Base-by-base conservation (phyloP, 2,329 filamentous ascomycete species). In the Ophiocordyceps unilateralis region DNA sequence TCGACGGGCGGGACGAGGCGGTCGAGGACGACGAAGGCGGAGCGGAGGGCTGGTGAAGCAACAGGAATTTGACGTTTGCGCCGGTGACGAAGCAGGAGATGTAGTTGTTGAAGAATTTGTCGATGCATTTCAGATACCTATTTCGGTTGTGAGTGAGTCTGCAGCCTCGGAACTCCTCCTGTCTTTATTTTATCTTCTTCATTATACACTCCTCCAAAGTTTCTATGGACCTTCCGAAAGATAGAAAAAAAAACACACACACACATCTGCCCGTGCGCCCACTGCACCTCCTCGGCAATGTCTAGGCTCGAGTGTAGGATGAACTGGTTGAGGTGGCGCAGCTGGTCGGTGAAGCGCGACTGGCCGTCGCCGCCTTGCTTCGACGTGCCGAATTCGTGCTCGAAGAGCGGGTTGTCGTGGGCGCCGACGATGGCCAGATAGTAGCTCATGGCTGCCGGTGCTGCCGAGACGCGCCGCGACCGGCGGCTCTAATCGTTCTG, bases 351-450 rank as follows among this genome's bases (percentile, higher is more conserved):
- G 69, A 95, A 96, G 57, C 84, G 83, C 47, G 89, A 76, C 58
- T 87, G 72, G 53, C 91, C 91, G 69, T 96, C 91, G 58, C 89
- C 89, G 65, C 89, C 88, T 54, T 87, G 82, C 63, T 95, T 95
- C 36, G 86, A 93, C 34, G 89, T 95, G 54, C 91, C 91, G 60
- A 98, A 98, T 58, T 94, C 88, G 63, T 93, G 78, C 66, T 93
- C 89, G 67, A 96, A 98, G 51, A 98, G 76, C 28, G 91, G 89
- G 58, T 89, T 93, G 68, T 98, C 91, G 54, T 86, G 84, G 20
- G 87, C 93, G 57, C 88, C 91, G 61, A 98, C 78, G 53, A 98
- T 94, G 58, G 84, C 84, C 66, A 98, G 96, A 69, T 95, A 95
- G 72, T 96, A 98, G 47, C 88, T 95, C 91, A 96, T 96, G 45